A percentile compares a stretch with the other conserved stretches of the same genome.
phyloP scores from a whole-genome alignment of 306 rosid species.

The Rosa multiflora region DNA sequence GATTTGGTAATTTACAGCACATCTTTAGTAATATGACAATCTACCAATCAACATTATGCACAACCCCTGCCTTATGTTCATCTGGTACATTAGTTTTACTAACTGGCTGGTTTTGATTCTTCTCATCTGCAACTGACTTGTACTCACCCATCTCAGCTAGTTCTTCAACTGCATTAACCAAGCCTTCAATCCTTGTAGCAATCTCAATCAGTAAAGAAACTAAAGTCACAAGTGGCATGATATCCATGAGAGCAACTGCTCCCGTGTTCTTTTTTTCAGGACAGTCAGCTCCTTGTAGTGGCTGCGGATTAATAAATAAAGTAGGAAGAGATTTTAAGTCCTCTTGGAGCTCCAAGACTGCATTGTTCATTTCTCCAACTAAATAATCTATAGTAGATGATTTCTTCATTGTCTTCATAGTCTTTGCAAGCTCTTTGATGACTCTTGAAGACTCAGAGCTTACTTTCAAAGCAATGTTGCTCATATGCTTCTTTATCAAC shows the following conservation, averaged over 20 bases:
- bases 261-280: conserved; percentile 17
- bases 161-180: conserved; percentile 54
- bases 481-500: conserved; percentile 44
- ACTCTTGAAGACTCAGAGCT: conserved; percentile 44
- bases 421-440: conserved; percentile 53
- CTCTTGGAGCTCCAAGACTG: conserved; percentile 48
- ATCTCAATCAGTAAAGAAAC: conserved; percentile 62
- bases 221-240: conserved; percentile 58
- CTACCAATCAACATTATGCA: background rate
- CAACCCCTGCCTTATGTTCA: conserved; percentile 7
- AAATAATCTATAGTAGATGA: conserved; percentile 47
- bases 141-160: conserved; percentile 50
- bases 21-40: background rate
- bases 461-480: conserved; percentile 40
- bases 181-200: conserved; percentile 49
- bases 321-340: conserved; percentile 48
- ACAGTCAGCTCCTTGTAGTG: conserved; percentile 7
- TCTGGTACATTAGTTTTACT: background rate
- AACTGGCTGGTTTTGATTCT: conserved; percentile 18
- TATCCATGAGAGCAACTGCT: conserved; percentile 42
- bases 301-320: conserved; percentile 11
- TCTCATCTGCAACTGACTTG: conserved; percentile 7
- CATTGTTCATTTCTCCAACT: conserved; percentile 54
- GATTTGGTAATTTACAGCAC: conserved; percentile 8
- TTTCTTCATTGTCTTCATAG: conserved; percentile 56